Evolutionary conservation across 768 basidiomycete genomes (phyloP), one percentile per base, ranked within the genome.

Genomic region (Psilocybe tampanensis): DNA sequence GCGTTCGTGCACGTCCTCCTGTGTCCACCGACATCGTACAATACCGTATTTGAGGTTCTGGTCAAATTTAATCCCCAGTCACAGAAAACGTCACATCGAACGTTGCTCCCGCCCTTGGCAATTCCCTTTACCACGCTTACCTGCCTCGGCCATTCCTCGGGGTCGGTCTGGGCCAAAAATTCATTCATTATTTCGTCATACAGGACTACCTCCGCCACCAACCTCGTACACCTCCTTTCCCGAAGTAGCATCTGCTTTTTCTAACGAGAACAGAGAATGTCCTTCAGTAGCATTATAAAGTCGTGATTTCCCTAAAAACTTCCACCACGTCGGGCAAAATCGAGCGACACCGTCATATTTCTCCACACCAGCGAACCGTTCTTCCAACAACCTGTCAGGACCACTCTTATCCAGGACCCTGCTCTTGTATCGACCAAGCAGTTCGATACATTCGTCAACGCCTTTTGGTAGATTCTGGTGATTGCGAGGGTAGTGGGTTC

Each of bases 11-110:
- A n/a, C n/a, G n/a, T n/a, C n/a, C n/a, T n/a, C n/a, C n/a, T n/a
- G n/a, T n/a, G n/a, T n/a, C n/a, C n/a, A n/a, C n/a, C 8, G 69
- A 71, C 69, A 70, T 70, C 17, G 39, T 44, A 22, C 24, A 22
- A 5, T 42, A 51, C n/a, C 36, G 51, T 41, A 6, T 22, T 15
- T 42, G 51, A 41, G 26, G 29, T 51, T 44, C 51, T 29, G 15
- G 47, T 48, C 36, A 53, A 58, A 58, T 41, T 48, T 52, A 26
- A 17, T 11, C 32, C 23, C 9, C 7, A 42, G 56, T 57, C 56
- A 57, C 56, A 42, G 7, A 15, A 6, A 34, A 34, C 2, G 56
- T 58, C 56, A 58, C 56, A 43, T 48, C 51, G n/a, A 47, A 56
- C 55, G 48, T n/a, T 54, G 53, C 55, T 49, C 48, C 48, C 18